phyloP scores from a whole-genome alignment of 2,329 filamentous ascomycete genomes.

The Colletotrichum costaricense region DNA sequence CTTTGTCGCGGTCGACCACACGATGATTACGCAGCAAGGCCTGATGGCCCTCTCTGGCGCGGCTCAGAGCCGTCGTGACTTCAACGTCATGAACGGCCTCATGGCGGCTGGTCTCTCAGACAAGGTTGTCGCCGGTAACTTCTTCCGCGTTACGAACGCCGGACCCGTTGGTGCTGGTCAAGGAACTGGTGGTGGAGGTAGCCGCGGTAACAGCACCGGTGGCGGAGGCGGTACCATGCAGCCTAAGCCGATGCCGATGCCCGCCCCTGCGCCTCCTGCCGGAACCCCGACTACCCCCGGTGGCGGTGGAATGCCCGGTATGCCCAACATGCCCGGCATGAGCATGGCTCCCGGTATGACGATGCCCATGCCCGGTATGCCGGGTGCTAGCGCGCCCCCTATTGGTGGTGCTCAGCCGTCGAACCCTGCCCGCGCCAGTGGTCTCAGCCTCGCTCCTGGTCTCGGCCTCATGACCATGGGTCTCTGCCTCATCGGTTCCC shows the following conservation, averaged over 20 bases:
- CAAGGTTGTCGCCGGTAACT: slow-evolving; percentile 50
- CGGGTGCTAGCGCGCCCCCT: slow-evolving; percentile 12
- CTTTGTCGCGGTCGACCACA: slow-evolving; percentile 53
- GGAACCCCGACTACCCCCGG: slow-evolving; percentile 21
- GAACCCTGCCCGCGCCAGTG: slow-evolving; percentile 11
- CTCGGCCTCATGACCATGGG: slow-evolving; percentile 10
- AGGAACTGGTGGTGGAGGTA: slow-evolving; percentile 16
- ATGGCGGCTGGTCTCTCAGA: slow-evolving; percentile 43
- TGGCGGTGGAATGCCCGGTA: slow-evolving; percentile 15
- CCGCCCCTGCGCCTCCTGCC: not conserved
- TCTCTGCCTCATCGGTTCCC: slow-evolving; percentile 10
- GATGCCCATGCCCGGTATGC: slow-evolving; percentile 23
- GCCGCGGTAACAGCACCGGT: slow-evolving; percentile 13
- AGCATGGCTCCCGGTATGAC: slow-evolving; percentile 26
- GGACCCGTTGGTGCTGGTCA: slow-evolving; percentile 36
- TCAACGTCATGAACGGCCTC: slow-evolving; percentile 46
- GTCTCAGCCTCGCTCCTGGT: not conserved
- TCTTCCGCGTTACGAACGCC: slow-evolving; percentile 52
- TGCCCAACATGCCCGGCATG: slow-evolving; percentile 26
- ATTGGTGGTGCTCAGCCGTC: slow-evolving; percentile 22
- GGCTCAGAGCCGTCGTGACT: slow-evolving; percentile 44
- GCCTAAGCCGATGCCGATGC: slow-evolving; percentile 5
- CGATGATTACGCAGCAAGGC: slow-evolving; percentile 38
- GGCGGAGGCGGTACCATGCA: not conserved
- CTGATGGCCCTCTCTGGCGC: slow-evolving; percentile 43